Conservation (phyloP, 352 stramenopile species). For the Phytopythium aichiense region DNA sequence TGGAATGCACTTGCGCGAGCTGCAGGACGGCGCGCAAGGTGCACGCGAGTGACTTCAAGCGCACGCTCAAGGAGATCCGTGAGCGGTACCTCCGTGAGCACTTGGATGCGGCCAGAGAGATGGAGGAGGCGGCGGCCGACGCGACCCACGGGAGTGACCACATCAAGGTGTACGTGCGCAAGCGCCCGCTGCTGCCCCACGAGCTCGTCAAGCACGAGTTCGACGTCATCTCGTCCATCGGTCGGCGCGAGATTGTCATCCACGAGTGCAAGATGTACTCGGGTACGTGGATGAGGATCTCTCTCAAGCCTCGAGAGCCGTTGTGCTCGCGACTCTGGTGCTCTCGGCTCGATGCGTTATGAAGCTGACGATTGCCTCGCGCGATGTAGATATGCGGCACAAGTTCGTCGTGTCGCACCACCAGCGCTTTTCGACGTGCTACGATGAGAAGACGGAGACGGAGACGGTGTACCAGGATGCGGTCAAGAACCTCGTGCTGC, state of each 20-base stretch:
- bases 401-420: conserved; percentile 81
- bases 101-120: neutral
- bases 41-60: conserved; percentile 46
- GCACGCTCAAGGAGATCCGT: conserved; percentile 42
- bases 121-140: neutral
- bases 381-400: conserved; percentile 71
- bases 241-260: conserved; percentile 61
- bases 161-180: conserved; percentile 84
- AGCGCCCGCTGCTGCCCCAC: conserved; percentile 84
- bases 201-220: conserved; percentile 86
- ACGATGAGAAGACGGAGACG: conserved; percentile 69
- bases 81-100: conserved; percentile 32
- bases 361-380: too few species aligned
- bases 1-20: neutral
- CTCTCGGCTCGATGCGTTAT: neutral
- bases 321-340: neutral
- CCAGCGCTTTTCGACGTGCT: conserved; percentile 73
- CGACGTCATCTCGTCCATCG: conserved; percentile 77
- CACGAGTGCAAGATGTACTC: conserved; percentile 90
- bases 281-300: conserved; percentile 14
- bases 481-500: conserved; percentile 58
- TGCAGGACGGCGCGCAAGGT: conserved; percentile 67
- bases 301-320: neutral
- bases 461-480: conserved; percentile 74
- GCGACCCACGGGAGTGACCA: conserved; percentile 34